These are phyloP conservation scores for Triticum aestivum DNA, from an alignment of 176 grass and related monocot genomes.

Conservation along the genomic window DNA sequence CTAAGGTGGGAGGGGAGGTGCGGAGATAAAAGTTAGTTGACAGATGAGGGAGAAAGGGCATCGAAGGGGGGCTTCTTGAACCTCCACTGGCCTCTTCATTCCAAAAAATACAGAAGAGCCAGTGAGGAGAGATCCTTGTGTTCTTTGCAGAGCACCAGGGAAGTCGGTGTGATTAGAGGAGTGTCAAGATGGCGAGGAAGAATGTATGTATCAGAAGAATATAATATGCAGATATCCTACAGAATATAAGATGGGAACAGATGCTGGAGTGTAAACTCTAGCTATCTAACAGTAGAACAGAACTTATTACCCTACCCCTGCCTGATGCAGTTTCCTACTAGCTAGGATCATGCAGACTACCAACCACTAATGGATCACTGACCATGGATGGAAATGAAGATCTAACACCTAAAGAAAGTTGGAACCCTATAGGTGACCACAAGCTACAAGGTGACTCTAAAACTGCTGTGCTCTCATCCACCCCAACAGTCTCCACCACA, in stretches of 20 bases:
- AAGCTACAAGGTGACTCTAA: constrained; percentile 39
- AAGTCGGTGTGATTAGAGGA: constrained; percentile 30
- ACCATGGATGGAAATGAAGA: constrained; percentile 27
- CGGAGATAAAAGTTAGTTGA: constrained; percentile 24
- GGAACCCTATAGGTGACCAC: constrained; percentile 4
- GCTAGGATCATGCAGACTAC: constrained; percentile 27
- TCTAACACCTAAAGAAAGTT: constrained; percentile 27
- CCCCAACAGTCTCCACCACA: constrained; percentile 7
- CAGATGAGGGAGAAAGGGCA: not conserved
- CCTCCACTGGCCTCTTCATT: constrained; percentile 52
- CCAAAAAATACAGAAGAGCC: constrained; percentile 82
- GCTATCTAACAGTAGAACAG: constrained; percentile 22
- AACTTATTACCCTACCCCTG: constrained; percentile 19
- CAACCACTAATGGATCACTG: constrained; percentile 5
- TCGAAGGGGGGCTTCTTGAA: constrained; percentile 23
- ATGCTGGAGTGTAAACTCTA: constrained; percentile 17
- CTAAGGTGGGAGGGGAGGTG: not conserved
- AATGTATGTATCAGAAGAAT: constrained; percentile 22
- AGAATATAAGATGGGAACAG: constrained; percentile 19
- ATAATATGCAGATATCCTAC: constrained; percentile 41
- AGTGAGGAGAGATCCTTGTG: constrained; percentile 25
- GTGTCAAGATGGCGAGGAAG: constrained; percentile 12
- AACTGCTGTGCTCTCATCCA: constrained; percentile 25
- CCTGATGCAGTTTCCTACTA: constrained; percentile 35
- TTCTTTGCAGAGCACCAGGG: constrained; percentile 40